These are phyloP conservation scores for Termitomyces sp. DNA, from an alignment of 768 basidiomycete species.

Conservation along the genomic window DNA sequence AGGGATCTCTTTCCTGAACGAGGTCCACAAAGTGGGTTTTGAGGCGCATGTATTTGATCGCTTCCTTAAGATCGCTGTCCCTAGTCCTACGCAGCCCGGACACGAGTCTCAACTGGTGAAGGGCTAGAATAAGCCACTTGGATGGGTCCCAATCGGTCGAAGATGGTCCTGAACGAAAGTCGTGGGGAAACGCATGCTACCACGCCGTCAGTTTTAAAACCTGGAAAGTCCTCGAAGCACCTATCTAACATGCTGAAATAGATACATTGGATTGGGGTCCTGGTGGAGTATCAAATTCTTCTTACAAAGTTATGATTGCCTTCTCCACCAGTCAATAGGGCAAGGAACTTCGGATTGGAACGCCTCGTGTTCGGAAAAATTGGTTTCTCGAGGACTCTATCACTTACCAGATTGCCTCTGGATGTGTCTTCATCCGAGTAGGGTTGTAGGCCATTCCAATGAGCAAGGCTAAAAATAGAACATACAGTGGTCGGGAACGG, in stretches of 20 bases:
- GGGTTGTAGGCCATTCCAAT: constrained; percentile 77
- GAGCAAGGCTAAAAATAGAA: constrained; percentile 47
- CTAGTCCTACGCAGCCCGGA: constrained; percentile 24
- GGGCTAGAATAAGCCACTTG: constrained; percentile 64
- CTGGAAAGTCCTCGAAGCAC: background rate
- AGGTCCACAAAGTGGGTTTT: background rate
- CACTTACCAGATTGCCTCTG: constrained; percentile 57
- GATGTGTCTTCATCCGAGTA: constrained; percentile 81
- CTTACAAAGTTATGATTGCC: constrained; percentile 3
- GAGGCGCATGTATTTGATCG: background rate
- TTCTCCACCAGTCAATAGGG: background rate
- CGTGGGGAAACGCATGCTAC: constrained; percentile 74
- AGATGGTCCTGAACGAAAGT: constrained; percentile 66
- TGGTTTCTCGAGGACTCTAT: background rate
- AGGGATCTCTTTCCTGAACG: background rate
- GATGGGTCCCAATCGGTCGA: constrained; percentile 71
- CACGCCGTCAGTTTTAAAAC: constrained; percentile 13
- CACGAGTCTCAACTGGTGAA: constrained; percentile 44
- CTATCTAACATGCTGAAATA: background rate
- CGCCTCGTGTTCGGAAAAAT: background rate
- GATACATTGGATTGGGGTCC: background rate
- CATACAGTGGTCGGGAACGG: background rate
- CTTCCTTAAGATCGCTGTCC: background rate
- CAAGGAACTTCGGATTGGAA: background rate
- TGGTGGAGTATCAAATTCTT: background rate